Evolutionary conservation across 495 filamentous ascomycete species (phyloP), one percentile per base, ranked within the genome.

Genomic region (Aspergillus cristatus): DNA sequence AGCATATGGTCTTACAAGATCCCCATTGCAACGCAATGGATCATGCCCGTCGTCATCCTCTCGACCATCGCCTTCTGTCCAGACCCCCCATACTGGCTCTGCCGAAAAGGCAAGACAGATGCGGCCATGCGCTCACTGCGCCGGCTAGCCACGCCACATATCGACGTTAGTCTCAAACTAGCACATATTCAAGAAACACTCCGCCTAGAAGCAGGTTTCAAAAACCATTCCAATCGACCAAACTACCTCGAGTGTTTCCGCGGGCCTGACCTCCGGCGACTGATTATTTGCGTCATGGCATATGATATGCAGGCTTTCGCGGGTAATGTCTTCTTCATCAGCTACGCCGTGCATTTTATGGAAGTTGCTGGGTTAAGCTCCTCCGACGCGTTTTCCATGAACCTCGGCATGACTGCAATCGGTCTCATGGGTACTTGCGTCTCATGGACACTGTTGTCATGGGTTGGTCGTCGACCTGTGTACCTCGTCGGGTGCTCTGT

Each of bases 321-420:
- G 0, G 56, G 53, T 7, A 54, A 55, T 29, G 42, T 59, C 7
- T 54, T 58, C 28, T 55, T 54, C 32, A 43, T 56, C 45, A 54
- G 35, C 42, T 53, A 62, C 33, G 54, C 54, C 8, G 58, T 68
- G n/a, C 62, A 54, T 26, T 60, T 66, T 37, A 73, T 67, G 43
- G 65, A 77, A 42, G 71, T 79, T 36, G 82, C 83, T 1, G 83
- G 83, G 0, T 64, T 85, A 1, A 40, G 58, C 35, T 51, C 66
- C 5, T 50, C 63, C 6, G 66, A 71, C 29, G 74, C 81, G 0
- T 85, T 81, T 46, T 65, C 71, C 28, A 76, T 87, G 52, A 73
- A 76, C 18, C 54, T 84, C 7, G 79, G 79, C 3, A 70, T 79
- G 46, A 81, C 81, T 34, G 76, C 63, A 1, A 70, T 87, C 17